Evolutionary conservation across 148 eudicot genomes (phyloP).

Genomic region (Chenopodium berlandieri): DNA sequence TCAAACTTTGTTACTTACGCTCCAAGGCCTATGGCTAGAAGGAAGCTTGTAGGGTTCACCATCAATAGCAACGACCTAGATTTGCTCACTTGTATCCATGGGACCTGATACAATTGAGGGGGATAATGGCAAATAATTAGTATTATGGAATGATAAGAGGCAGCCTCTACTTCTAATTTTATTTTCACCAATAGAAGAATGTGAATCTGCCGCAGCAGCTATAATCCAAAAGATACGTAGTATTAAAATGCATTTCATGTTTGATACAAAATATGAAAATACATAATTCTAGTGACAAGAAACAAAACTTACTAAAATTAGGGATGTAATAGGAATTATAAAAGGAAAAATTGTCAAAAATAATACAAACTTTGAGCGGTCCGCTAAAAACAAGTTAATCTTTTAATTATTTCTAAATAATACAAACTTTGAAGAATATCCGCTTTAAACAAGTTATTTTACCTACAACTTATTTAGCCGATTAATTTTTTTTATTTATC

Average conservation of each 20-base stretch:
- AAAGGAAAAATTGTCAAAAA: no score
- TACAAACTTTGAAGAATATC: no score
- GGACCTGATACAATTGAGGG: conserved; percentile 46
- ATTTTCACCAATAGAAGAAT: not conserved
- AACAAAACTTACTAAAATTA: not conserved
- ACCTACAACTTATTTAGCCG: no score
- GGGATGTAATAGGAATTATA: not conserved
- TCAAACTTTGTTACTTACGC: conserved; percentile 47
- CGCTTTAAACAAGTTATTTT: no score
- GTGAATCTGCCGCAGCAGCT: not conserved
- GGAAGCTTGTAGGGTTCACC: conserved; percentile 77
- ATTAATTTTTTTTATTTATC: no score
- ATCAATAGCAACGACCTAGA: conserved; percentile 80
- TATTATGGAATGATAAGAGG: not conserved
- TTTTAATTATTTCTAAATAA: no score
- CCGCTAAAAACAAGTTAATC: no score
- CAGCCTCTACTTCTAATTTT: not conserved
- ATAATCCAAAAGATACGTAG: not conserved
- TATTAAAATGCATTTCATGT: not conserved
- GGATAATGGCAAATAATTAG: not conserved
- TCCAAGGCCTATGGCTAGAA: conserved; percentile 74
- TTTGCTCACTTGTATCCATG: conserved; percentile 97
- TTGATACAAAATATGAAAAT: not conserved
- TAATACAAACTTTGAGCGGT: no score
- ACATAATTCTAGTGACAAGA: not conserved